Evolutionary conservation across 352 stramenopile genomes (phyloP), one percentile per base, ranked within the genome.

Genomic region (Detonula confervacea): DNA sequence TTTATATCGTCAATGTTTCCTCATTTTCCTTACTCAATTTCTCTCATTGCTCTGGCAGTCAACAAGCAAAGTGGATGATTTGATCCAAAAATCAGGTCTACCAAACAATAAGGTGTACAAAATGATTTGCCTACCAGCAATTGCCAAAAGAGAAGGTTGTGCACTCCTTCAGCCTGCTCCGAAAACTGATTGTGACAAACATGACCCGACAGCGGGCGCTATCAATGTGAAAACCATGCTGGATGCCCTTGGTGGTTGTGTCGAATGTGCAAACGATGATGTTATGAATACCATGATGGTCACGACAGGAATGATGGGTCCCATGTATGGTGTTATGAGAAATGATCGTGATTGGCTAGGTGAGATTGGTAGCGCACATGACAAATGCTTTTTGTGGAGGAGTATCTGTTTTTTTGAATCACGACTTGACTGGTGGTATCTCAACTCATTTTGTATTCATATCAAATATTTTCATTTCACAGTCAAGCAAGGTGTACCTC

Each of bases 71-170:
- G 61, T 93, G 16, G 69, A 83, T 27, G 59, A 85, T 29, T 47
- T 93, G 4, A 71, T 80, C 6, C 25, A 47, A 44, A 72, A 86
- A 64, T 82, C 84, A 14, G 52, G 42, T 35, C 65, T 93, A 6
- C 70, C 80, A 20, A 6, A 29, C 9, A 51, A 73, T 35, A 57
- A 47, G n/a, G 83, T 92, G 0, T 89, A 72, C 59, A 92, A 92
- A 80, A 86, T 92, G 80, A 92, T 92, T 68, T 92, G 87, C 65
- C 68, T 92, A 1, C 87, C 87, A 44, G 65, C 80, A 5, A 75
- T 85, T 61, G 71, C 83, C 16, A 71, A 73, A 29, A 71, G 82
- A 44, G 49, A 91, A 44, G 85, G 85, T 20, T 77, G 86, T 46
- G 77, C 70, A 30, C 60, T 93, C 5, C 62, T 87, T 12, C 42